Evolutionary conservation across 2,329 filamentous ascomycete genomes (phyloP).

Genomic region (Penicillium freii): DNA sequence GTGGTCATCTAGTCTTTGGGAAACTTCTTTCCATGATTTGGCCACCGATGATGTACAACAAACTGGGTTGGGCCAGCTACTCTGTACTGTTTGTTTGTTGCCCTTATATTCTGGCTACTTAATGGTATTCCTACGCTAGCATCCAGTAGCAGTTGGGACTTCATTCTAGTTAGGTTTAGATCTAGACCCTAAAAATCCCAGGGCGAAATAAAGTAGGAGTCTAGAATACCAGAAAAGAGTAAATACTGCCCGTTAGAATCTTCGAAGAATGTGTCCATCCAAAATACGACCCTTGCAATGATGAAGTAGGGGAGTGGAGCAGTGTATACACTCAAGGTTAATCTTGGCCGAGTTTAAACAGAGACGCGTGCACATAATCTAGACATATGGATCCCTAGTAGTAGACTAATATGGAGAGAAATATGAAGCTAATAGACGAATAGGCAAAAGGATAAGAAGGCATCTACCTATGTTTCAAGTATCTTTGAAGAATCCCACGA

Average conservation of each 20-base stretch:
- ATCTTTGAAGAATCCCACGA: neutral
- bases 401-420: neutral
- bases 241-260: constrained; percentile 1
- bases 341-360: constrained; percentile 5
- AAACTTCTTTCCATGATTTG: neutral
- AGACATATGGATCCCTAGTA: neutral
- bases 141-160: neutral
- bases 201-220: neutral
- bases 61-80: no score
- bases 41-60: neutral
- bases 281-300: constrained; percentile 7
- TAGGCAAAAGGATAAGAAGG: neutral
- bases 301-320: constrained; percentile 7
- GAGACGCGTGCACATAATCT: neutral
- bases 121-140: neutral
- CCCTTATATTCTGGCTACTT: neutral
- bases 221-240: constrained; percentile 3
- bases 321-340: neutral
- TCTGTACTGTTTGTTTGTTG: neutral
- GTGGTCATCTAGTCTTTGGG: neutral
- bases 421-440: neutral
- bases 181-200: neutral
- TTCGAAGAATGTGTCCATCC: constrained; percentile 5
- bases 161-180: neutral
- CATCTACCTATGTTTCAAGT: neutral